These are phyloP conservation scores for Cutaneotrichosporon cyanovorans DNA, from an alignment of 1,284 basidiomycete species.

Conservation along the genomic window DNA sequence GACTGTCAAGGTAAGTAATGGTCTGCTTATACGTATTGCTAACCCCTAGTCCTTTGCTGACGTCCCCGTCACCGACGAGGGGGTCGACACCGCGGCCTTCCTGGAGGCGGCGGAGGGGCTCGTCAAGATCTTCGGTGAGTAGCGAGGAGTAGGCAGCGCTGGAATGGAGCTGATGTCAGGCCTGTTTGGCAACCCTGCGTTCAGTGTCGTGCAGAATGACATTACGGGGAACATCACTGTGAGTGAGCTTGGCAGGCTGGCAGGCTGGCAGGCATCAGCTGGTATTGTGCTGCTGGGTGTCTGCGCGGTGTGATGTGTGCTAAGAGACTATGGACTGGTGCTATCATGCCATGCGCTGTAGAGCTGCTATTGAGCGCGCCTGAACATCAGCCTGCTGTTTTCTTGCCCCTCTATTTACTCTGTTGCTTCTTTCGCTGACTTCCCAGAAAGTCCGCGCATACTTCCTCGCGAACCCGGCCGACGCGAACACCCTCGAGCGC, in stretches of 20 bases:
- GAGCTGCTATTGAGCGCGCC: too few species aligned
- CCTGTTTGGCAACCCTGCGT: slow-evolving; percentile 80
- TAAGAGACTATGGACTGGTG: too few species aligned
- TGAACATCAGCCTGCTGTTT: too few species aligned
- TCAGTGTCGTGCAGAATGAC: slow-evolving; percentile 77
- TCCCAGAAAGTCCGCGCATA: slow-evolving; percentile 84
- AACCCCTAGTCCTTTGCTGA: slow-evolving; percentile 73
- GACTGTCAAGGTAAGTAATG: slow-evolving; percentile 59
- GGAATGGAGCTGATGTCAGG: slow-evolving; percentile 51
- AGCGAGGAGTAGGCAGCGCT: background rate
- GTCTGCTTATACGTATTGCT: background rate
- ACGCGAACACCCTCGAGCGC: slow-evolving; percentile 72
- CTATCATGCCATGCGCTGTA: too few species aligned
- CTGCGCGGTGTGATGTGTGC: too few species aligned
- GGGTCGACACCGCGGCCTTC: slow-evolving; percentile 82
- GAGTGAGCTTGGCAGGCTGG: slow-evolving; percentile 28
- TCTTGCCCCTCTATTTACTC: too few species aligned
- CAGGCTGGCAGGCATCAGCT: too few species aligned
- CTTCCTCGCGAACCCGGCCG: slow-evolving; percentile 58
- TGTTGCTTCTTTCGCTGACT: slow-evolving; percentile 11
- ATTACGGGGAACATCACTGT: slow-evolving; percentile 88
- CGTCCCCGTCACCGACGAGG: slow-evolving; percentile 75
- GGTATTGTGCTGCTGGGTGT: too few species aligned
- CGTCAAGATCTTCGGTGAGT: slow-evolving; percentile 81
- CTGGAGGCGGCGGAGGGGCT: slow-evolving; percentile 84